Conservation (phyloP, 805 yeast genomes). For the Lipomyces oligophaga region DNA sequence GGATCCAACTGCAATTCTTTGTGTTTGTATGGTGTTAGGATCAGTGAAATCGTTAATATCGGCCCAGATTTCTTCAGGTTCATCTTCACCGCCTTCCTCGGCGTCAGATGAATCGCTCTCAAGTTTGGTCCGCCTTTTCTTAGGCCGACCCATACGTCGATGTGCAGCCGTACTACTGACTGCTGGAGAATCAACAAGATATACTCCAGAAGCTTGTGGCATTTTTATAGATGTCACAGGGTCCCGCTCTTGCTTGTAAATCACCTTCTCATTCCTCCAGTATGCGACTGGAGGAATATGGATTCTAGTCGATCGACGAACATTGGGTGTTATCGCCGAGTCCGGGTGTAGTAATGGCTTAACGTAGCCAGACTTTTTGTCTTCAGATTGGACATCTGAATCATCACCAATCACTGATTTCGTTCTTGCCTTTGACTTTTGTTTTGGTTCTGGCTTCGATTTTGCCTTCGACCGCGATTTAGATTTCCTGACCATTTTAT, state of each 20-base stretch:
- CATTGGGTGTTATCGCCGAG: conserved; percentile 2
- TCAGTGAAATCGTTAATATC: conserved; percentile 13
- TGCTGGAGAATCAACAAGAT: conserved; percentile 31
- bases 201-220: conserved; percentile 34
- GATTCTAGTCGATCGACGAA: conserved; percentile 60
- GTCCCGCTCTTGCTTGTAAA: conserved; percentile 45
- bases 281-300: conserved; percentile 69
- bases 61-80: conserved; percentile 17
- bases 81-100: conserved; percentile 15
- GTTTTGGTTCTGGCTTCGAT: too few relatives aligned
- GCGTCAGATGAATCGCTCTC: conserved; percentile 5
- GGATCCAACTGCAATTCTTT: conserved; percentile 25
- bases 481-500: too few relatives aligned
- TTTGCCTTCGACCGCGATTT: too few relatives aligned
- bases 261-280: conserved; percentile 78
- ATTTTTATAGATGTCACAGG: conserved; percentile 24
- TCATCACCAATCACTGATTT: conserved; percentile 2
- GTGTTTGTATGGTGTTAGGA: not conserved
- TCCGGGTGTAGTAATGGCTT: not conserved
- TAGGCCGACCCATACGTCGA: not conserved
- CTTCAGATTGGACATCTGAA: not conserved
- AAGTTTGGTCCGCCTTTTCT: not conserved
- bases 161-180: too few relatives aligned
- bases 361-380: not conserved
- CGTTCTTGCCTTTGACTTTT: not conserved